A percentile compares a stretch with the other conserved stretches of the same genome.
These are phyloP conservation scores for Aspergillus cejpii DNA, from an alignment of 2,329 filamentous ascomycete genomes.

Conservation along the genomic window DNA sequence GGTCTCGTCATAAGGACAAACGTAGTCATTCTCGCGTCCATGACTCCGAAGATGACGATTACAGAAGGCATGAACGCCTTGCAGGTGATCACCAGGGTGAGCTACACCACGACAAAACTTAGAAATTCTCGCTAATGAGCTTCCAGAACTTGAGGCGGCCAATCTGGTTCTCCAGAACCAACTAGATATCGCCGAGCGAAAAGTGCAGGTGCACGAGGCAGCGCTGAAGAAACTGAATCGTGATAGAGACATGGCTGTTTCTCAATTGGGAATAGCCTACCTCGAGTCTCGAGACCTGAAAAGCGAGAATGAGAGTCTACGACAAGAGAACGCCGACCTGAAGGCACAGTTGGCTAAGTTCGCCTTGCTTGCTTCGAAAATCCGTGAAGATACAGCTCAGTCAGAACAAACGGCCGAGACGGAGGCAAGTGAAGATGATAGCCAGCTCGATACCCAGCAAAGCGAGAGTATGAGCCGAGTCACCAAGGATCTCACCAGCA, in stretches of 20 bases:
- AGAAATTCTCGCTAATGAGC: constrained; percentile 22
- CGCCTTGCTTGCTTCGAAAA: constrained; percentile 16
- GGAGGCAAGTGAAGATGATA: constrained; percentile 26
- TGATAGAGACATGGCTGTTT: constrained; percentile 54
- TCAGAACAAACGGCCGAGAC: constrained; percentile 23
- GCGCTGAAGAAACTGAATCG: constrained; percentile 49
- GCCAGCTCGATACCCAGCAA: constrained; percentile 27
- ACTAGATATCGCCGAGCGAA: constrained; percentile 51
- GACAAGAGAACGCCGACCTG: constrained; percentile 36
- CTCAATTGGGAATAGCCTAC: constrained; percentile 52
- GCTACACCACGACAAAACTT: constrained; percentile 16
- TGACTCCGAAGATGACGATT: constrained; percentile 43
- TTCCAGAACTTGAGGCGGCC: constrained; percentile 45
- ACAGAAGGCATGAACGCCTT: constrained; percentile 28
- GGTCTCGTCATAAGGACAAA: constrained; percentile 31
- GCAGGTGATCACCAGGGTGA: constrained; percentile 37
- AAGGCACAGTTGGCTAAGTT: constrained; percentile 31
- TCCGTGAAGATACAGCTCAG: constrained; percentile 25
- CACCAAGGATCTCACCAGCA: constrained; percentile 26
- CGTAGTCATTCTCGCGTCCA: constrained; percentile 28
- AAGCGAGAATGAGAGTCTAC: constrained; percentile 34
- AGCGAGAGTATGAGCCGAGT: constrained; percentile 26
- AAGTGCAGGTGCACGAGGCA: constrained; percentile 49
- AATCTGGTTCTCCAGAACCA: constrained; percentile 51
- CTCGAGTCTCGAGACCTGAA: constrained; percentile 46